Evolutionary conservation across 2,329 filamentous ascomycete genomes (phyloP), one percentile per base, ranked within the genome.

Genomic region (Nemania sp.): DNA sequence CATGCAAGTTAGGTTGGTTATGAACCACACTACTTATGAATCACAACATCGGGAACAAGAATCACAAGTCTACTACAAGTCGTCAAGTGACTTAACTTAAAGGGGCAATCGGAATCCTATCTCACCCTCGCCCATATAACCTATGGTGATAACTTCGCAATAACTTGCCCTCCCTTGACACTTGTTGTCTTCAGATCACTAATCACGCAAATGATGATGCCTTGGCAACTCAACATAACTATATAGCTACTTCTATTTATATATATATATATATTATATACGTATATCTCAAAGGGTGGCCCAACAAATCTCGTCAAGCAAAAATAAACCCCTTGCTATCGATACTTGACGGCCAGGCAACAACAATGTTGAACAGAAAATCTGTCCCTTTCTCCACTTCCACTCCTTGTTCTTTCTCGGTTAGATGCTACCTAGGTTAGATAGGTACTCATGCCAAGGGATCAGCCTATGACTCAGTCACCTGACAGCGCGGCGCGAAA

Each of bases 401-500:
- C n/a, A n/a, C 25, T 29, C 25, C 25, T 29, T 4, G 4, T 29
- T 29, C 3, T 29, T 29, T 7, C 25, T n/a, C n/a, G n/a, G 25
- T 29, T 7, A 29, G 7, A 3, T 29, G 7, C 25, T 7, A 29
- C 25, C 25, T 29, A 29, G 25, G 25, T 29, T 29, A 29, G 25
- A 7, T 29, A 29, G 3, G 3, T 7, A 29, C 25, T 6, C 37
- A 40, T n/a, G 37, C 13, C 18, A 37, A 15, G 35, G 2, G 21
- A 10, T 42, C 29, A n/a, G 43, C 34, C 32, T 51, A 42, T 50
- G 49, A 57, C 42, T 50, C 52, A 59, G 59, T 71, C 69, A 71
- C 69, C 69, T 71, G 68, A 71, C 62, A 66, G n/a, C 68, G 68
- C 65, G 68, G 65, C 63, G 21, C 18, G 54, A 53, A 47, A 54